Evolutionary conservation across 1,284 basidiomycete genomes (phyloP).

Genomic region (Termitomyces sp.): DNA sequence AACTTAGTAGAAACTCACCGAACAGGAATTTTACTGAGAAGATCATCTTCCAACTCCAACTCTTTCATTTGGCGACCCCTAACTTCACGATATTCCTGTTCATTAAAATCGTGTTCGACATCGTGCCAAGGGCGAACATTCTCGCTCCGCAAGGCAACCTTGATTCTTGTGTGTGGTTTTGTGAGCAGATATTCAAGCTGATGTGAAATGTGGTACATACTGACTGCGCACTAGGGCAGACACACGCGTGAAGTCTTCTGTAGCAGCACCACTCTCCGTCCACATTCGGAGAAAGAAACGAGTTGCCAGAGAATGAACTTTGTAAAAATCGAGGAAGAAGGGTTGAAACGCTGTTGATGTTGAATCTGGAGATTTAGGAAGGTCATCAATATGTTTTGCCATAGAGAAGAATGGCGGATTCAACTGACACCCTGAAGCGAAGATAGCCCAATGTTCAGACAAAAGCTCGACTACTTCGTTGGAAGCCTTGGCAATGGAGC

Average conservation of each 20-base stretch:
- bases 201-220: slow-evolving; percentile 37
- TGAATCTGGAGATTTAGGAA: slow-evolving; percentile 45
- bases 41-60: slow-evolving; percentile 87
- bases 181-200: not conserved
- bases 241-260: slow-evolving; percentile 78
- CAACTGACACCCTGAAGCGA: slow-evolving; percentile 62
- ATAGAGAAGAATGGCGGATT: not conserved
- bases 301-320: slow-evolving; percentile 78
- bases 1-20: slow-evolving; percentile 43
- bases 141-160: slow-evolving; percentile 75
- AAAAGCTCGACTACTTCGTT: slow-evolving; percentile 85
- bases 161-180: slow-evolving; percentile 46
- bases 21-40: slow-evolving; percentile 80
- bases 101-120: slow-evolving; percentile 81
- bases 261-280: slow-evolving; percentile 85
- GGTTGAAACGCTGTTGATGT: slow-evolving; percentile 84
- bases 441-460: slow-evolving; percentile 84
- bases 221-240: slow-evolving; percentile 84
- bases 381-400: not conserved
- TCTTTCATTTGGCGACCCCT: slow-evolving; percentile 93
- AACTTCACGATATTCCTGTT: slow-evolving; percentile 82
- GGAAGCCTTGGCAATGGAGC: slow-evolving; percentile 83
- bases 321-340: slow-evolving; percentile 84
- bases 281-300: slow-evolving; percentile 95
- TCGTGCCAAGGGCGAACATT: slow-evolving; percentile 79